Conservation (phyloP, 805 yeast genomes). For the Saccharomycopsis babjevae region DNA sequence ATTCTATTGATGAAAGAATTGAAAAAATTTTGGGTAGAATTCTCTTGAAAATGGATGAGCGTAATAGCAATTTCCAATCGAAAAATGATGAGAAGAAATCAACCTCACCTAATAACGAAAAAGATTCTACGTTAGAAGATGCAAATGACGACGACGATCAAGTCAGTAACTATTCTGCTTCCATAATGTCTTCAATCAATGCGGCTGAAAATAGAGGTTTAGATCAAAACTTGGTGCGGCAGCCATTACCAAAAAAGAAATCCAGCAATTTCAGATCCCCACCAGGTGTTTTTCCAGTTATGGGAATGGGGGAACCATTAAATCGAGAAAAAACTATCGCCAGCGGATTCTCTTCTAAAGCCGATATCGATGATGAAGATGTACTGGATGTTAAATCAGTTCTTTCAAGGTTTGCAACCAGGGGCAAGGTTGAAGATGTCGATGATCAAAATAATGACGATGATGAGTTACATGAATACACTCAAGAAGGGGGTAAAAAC, state of each 20-base stretch:
- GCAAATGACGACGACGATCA: constrained; percentile 1
- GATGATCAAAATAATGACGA: constrained; percentile 22
- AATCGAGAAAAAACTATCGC: constrained; percentile 51
- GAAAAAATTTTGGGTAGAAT: neutral
- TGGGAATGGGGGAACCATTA: constrained; percentile 64
- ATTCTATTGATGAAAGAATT: constrained; percentile 11
- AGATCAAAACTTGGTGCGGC: constrained; percentile 1
- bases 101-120: neutral
- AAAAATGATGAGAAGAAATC: neutral
- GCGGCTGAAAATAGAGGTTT: neutral
- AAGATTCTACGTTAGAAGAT: neutral
- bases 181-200: neutral
- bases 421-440: neutral
- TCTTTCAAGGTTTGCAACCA: constrained; percentile 7
- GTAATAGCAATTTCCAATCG: neutral
- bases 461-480: constrained; percentile 23
- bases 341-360: constrained; percentile 18
- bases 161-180: neutral
- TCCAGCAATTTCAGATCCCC: constrained; percentile 38
- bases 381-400: constrained; percentile 19
- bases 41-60: neutral
- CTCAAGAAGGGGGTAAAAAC: constrained; percentile 20
- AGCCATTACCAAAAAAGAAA: neutral
- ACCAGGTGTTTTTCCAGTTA: constrained; percentile 69
- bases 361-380: constrained; percentile 19